Base-by-base conservation (phyloP, 2,329 filamentous ascomycete genomes). In the Capronia epimyces region DNA sequence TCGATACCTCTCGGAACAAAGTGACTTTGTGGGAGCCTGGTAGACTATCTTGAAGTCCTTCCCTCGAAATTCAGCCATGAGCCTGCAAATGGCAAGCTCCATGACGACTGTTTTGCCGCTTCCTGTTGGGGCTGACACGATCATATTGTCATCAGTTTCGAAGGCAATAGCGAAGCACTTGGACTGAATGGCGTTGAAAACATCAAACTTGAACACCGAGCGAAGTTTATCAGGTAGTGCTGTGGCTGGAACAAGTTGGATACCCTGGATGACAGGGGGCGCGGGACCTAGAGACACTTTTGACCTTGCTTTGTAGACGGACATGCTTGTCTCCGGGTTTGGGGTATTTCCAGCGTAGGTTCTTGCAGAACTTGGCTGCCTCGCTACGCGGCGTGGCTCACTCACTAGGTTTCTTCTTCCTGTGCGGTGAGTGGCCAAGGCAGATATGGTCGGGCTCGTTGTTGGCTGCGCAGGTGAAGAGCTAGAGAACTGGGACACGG, bases 141-240 rank as follows among this genome's bases (percentile, higher is more conserved):
- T 86, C 12, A 93, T 74, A 57, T 94, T 95, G 65, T 89, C 78
- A 58, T 83, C 78, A 0, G 79, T 80, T 4, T 75, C 70, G 64
- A 87, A 91, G 0, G 87, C 75, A 0, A 74, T 65, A 0, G 75
- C 65, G 59, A 91, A 93, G 61, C 84, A 89, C 63, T 84, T 88
- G 0, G 88, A 93, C 62, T 94, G 88, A 0, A 91, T 78, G 5
- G 84, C 86, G 64, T 94, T 95, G 71, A 95, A 89, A 0, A 85
- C 67, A 1, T 81, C 77, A 58, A 86, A 93, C 0, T 82, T 77
- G 60, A 93, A 94, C 0, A 91, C 65, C 1, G 78, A 69, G 18
- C 81, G 79, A 58, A 89, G 81, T 31, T 77, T 79, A 67, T 90
- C 84, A 1, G 87, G 83, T 1, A 93, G 70, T 9, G 77, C 73